These are phyloP conservation scores for Fereydounia khargensis DNA, from an alignment of 1,284 basidiomycete species.

Conservation along the genomic window DNA sequence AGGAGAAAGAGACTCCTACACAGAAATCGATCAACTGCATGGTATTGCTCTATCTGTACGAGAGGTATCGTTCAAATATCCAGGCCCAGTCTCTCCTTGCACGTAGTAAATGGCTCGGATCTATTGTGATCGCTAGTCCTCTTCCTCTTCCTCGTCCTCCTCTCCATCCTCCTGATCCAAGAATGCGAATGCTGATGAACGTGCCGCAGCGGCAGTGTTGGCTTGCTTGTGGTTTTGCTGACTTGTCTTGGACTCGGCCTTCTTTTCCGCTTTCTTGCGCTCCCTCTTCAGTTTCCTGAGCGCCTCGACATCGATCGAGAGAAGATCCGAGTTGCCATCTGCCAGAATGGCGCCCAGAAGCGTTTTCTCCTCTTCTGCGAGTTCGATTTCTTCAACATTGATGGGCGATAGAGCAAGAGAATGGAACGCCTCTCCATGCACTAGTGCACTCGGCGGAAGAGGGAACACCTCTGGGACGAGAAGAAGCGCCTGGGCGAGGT, in stretches of 20 bases:
- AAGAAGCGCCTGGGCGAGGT: slow-evolving; percentile 23
- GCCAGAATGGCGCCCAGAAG: no score
- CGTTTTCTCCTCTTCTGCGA: no score
- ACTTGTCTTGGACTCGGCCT: slow-evolving; percentile 5
- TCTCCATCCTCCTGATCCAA: background rate
- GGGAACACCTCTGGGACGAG: slow-evolving; percentile 19
- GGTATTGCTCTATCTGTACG: no score
- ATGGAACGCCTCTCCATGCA: slow-evolving; percentile 25
- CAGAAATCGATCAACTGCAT: no score
- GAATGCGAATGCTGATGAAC: background rate
- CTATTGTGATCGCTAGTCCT: no score
- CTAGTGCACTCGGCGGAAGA: slow-evolving; percentile 18
- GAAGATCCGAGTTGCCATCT: slow-evolving; percentile 15
- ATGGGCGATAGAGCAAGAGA: slow-evolving; percentile 10
- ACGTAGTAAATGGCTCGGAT: no score
- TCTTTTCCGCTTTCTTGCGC: slow-evolving; percentile 26
- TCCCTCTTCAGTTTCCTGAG: slow-evolving; percentile 28
- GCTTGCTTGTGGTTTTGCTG: slow-evolving; percentile 13
- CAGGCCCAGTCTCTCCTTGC: no score
- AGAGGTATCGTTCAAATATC: no score
- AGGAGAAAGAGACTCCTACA: no score
- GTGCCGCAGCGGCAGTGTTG: no score
- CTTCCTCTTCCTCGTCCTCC: background rate
- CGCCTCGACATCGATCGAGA: slow-evolving; percentile 33
- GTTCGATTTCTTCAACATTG: no score